Evolutionary conservation across 2,329 filamentous ascomycete species (phyloP).

Genomic region (Monosporascus sp.): DNA sequence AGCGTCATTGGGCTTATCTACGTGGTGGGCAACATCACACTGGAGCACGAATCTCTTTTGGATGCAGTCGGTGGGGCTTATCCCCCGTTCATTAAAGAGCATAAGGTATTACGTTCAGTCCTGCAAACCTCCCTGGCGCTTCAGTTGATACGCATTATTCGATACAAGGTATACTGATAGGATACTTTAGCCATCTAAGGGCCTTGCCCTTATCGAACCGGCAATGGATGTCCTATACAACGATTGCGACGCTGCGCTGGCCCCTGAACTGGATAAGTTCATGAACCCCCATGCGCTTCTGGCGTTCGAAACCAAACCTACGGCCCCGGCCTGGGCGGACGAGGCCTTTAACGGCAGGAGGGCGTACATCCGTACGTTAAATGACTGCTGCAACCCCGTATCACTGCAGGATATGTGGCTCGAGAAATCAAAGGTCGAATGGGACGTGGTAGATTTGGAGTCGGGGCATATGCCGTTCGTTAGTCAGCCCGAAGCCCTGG

Average conservation of each 20-base stretch:
- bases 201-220: slow-evolving; percentile 15
- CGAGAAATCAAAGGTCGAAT: slow-evolving; percentile 16
- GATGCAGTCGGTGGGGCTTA: slow-evolving; percentile 11
- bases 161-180: not conserved
- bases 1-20: slow-evolving; percentile 16
- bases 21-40: slow-evolving; percentile 13
- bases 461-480: slow-evolving; percentile 22
- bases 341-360: slow-evolving; percentile 11
- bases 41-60: slow-evolving; percentile 11
- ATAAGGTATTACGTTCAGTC: slow-evolving; percentile 3
- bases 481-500: slow-evolving; percentile 16
- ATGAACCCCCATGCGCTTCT: slow-evolving; percentile 12
- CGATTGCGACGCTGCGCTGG: slow-evolving; percentile 11
- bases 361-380: slow-evolving; percentile 14
- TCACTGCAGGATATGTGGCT: slow-evolving; percentile 17
- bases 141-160: too few relatives aligned
- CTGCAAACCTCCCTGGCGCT: not conserved
- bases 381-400: slow-evolving; percentile 16
- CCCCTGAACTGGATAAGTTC: slow-evolving; percentile 4
- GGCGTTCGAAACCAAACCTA: slow-evolving; percentile 12
- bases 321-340: slow-evolving; percentile 15
- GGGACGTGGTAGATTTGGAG: slow-evolving; percentile 19
- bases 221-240: slow-evolving; percentile 17
- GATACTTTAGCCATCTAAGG: slow-evolving; percentile 5
- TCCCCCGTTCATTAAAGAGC: slow-evolving; percentile 15